Conservation (phyloP, 2,329 filamentous ascomycete genomes). For the Curvularia hawaiiensis region DNA sequence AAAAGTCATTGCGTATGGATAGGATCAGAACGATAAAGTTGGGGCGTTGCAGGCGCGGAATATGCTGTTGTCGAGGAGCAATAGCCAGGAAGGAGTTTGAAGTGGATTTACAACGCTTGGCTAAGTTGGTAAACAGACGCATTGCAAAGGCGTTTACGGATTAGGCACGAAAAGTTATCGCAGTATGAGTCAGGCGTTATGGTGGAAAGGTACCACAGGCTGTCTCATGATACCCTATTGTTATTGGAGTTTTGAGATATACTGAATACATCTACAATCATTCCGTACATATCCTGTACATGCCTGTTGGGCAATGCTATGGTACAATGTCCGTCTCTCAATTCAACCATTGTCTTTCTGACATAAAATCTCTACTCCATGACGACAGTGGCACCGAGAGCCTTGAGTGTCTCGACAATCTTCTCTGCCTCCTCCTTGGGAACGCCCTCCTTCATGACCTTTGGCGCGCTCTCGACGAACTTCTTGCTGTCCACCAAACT, state of each 20-base stretch:
- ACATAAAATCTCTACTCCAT: constrained; percentile 73
- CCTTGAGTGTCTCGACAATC: constrained; percentile 95
- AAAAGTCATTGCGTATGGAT: constrained; percentile 52
- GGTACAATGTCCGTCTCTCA: constrained; percentile 34
- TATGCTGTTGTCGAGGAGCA: not conserved
- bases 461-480: constrained; percentile 97
- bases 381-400: constrained; percentile 80
- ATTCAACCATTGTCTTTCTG: not conserved
- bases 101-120: not conserved
- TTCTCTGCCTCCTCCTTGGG: constrained; percentile 99
- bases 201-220: constrained; percentile 40
- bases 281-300: constrained; percentile 48
- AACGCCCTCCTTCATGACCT: constrained; percentile 98
- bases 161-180: not conserved
- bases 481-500: constrained; percentile 99
- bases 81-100: not conserved
- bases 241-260: constrained; percentile 17
- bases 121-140: not conserved
- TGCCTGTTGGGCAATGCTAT: constrained; percentile 40
- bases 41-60: not conserved
- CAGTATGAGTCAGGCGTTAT: constrained; percentile 36
- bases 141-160: constrained; percentile 11
- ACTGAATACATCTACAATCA: constrained; percentile 40
- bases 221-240: constrained; percentile 23
- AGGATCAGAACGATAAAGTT: constrained; percentile 1